Percentiles rank a stretch among this genome's conserved stretches.
phyloP scores from a whole-genome alignment of 169 alveolate species.

The Perkinsus marinus region DNA sequence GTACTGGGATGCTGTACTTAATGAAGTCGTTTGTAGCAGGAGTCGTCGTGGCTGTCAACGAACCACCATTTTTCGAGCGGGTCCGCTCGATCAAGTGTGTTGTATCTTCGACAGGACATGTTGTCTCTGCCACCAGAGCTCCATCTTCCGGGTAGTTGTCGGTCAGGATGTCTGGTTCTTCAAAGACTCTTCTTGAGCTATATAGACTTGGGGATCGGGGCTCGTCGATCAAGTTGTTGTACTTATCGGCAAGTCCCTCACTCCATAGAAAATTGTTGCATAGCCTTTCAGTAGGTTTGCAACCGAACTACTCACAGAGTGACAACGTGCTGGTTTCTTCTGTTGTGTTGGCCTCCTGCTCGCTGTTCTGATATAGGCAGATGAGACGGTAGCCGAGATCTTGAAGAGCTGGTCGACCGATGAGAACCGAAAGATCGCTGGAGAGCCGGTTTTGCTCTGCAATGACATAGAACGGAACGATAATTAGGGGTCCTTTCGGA shows the following conservation, averaged over 20 bases:
- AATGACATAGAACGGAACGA: background rate
- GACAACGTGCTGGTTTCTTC: background rate
- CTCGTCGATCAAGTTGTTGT: background rate
- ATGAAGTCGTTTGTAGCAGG: background rate
- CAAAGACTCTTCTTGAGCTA: background rate
- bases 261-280: background rate
- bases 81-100: background rate
- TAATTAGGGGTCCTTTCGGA: background rate
- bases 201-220: background rate
- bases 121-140: too few relatives aligned
- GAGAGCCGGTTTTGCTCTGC: background rate
- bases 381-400: background rate
- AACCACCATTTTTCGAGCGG: background rate
- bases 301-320: background rate
- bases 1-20: background rate
- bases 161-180: background rate
- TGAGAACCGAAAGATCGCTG: background rate
- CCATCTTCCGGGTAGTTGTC: background rate
- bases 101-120: background rate
- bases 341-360: background rate
- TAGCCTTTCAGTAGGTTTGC: background rate
- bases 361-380: background rate
- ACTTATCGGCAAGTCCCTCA: background rate
- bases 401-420: background rate
- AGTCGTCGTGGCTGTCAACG: background rate